Evolutionary conservation across 2,329 filamentous ascomycete genomes (phyloP), one percentile per base, ranked within the genome.

Genomic region (Parastagonospora avenae): DNA sequence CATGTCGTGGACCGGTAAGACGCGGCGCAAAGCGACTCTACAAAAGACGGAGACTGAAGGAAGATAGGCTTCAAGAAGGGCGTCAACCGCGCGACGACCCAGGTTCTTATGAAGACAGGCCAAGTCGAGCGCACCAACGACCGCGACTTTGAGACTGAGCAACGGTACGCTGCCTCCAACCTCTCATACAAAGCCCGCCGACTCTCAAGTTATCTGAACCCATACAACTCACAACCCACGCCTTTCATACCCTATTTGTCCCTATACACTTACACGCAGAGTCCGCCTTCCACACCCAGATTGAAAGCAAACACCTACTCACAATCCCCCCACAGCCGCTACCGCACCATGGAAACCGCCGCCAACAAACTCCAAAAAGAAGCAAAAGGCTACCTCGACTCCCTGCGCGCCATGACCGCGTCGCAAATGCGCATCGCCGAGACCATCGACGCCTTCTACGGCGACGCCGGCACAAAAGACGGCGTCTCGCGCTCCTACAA

Each of bases 41-140:
- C 59, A 19, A 36, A 46, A 38, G 12, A 53, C 37, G 48, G 38
- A 51, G 45, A 50, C 68, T 73, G 44, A 71, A 56, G 37, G 19
- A 27, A 27, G 55, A 31, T 68, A 89, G 88, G 88, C 60, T 93
- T 92, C 80, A 92, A 94, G 81, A 96, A 96, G 77, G 95, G 95
- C 86, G 92, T 97, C 81, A 93, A 94, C 82, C 91, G 94, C 80
- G 93, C 93, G 68, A 97, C 93, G 77, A 99, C 95, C 79, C 92
- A 97, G 87, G 93, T 97, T 57, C 97, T 99, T 91, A 97, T 99
- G 93, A 99, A 99, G 84, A 96, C 63, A 86, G 91, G 94, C 54
- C 94, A 97, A 80, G 95, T 99, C 67, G 94, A 99, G 78, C 93
- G 94, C 79, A 99, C 94, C 24, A 97, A 93, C 75, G 94, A 99